Evolutionary conservation across 1,284 basidiomycete species (phyloP).

Genomic region (Irpex rosettiformis): DNA sequence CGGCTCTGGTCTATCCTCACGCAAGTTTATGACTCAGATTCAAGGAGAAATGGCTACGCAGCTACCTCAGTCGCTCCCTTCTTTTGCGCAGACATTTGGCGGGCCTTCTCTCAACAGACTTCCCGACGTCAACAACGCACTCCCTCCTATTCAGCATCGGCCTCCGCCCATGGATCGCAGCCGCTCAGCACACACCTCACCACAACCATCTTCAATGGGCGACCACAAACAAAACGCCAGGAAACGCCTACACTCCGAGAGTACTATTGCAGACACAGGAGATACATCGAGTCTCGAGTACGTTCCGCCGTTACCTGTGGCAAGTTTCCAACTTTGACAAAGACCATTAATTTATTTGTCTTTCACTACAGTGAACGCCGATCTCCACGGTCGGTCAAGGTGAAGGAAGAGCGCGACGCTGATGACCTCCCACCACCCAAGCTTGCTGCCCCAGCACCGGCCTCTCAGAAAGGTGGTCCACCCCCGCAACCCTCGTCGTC

Average conservation of each 20-base stretch:
- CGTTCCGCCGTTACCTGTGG: constrained; percentile 34
- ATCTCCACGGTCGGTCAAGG: constrained; percentile 43
- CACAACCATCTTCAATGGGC: constrained; percentile 29
- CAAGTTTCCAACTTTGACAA: constrained; percentile 34
- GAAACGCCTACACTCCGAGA: constrained; percentile 29
- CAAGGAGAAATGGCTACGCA: constrained; percentile 26
- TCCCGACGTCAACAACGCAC: constrained; percentile 42
- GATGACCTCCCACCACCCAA: constrained; percentile 34
- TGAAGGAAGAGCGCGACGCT: constrained; percentile 62
- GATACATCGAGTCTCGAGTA: constrained; percentile 25
- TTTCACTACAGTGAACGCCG: constrained; percentile 32
- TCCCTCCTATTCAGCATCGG: constrained; percentile 61
- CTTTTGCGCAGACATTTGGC: constrained; percentile 71
- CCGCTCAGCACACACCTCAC: constrained; percentile 27
- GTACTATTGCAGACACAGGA: constrained; percentile 17
- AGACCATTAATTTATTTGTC: constrained; percentile 22
- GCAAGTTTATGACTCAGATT: constrained; percentile 6
- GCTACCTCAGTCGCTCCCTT: constrained; percentile 60
- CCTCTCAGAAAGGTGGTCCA: constrained; percentile 7
- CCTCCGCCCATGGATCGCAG: constrained; percentile 27
- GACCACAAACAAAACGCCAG: constrained; percentile 18
- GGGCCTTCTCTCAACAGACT: constrained; percentile 47
- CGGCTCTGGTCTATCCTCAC: background rate
- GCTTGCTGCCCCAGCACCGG: constrained; percentile 22
- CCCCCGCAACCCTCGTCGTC: constrained; percentile 12